Percentiles rank a stretch among this genome's conserved stretches.
Evolutionary conservation across 1,139 yeast genomes (phyloP).

Genomic region (Yamadazyma oceani): DNA sequence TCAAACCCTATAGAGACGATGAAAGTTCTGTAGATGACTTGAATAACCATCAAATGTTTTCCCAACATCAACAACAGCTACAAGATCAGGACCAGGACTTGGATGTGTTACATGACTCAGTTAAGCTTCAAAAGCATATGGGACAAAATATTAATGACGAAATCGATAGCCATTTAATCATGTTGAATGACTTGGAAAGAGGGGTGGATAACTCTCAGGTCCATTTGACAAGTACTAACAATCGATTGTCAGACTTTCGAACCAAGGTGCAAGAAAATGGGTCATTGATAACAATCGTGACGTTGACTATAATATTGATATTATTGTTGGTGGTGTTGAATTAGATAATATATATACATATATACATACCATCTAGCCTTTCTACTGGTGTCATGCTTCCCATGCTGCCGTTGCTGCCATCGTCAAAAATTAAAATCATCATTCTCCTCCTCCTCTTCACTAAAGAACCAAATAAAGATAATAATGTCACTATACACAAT

Average conservation of each 20-base stretch:
- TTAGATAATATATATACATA: constrained; percentile 19
- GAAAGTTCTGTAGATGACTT: constrained; percentile 22
- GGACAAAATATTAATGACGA: constrained; percentile 67
- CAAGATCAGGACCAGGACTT: constrained; percentile 64
- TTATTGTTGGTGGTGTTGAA: constrained; percentile 60
- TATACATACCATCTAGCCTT: too few relatives aligned
- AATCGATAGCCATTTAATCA: constrained; percentile 63
- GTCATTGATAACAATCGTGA: constrained; percentile 67
- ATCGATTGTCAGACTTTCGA: constrained; percentile 54
- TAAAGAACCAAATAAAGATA: constrained; percentile 68
- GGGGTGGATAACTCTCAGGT: constrained; percentile 58
- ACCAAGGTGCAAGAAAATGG: constrained; percentile 66
- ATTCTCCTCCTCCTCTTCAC: constrained; percentile 51
- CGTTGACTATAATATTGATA: constrained; percentile 58
- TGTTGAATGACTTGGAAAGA: constrained; percentile 68
- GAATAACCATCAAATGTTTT: constrained; percentile 55
- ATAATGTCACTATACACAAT: constrained; percentile 71
- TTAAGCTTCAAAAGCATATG: constrained; percentile 63
- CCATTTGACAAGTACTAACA: constrained; percentile 54
- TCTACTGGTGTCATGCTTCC: too few relatives aligned
- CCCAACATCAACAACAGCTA: constrained; percentile 66
- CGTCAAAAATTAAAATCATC: constrained; percentile 57
- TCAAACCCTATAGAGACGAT: constrained; percentile 47
- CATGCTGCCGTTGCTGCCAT: too few relatives aligned
- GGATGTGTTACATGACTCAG: constrained; percentile 57